phyloP scores from a whole-genome alignment of 2,329 filamentous ascomycete genomes.

The Ophiocordyceps camponoti-saundersi region DNA sequence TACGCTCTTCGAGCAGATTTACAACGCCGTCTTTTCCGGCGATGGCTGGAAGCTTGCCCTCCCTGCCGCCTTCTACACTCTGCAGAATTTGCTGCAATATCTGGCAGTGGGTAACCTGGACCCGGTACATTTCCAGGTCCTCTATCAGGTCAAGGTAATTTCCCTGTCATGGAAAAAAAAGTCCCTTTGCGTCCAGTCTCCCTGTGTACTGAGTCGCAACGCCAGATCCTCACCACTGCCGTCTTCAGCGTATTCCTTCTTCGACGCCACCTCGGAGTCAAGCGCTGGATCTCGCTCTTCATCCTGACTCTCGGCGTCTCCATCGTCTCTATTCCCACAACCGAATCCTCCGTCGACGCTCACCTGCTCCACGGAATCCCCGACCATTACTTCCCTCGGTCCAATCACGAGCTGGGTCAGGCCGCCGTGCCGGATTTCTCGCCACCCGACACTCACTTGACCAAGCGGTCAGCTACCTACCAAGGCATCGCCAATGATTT shows the following conservation, averaged over 20 bases:
- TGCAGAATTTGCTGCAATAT: slow-evolving; percentile 91
- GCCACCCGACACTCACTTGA: slow-evolving; percentile 10
- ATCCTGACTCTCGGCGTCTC: slow-evolving; percentile 69
- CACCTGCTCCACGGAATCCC: slow-evolving; percentile 46
- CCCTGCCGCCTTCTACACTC: slow-evolving; percentile 72
- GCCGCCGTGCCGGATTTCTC: slow-evolving; percentile 9
- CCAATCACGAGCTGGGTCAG: slow-evolving; percentile 59
- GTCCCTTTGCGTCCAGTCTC: background rate
- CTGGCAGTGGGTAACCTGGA: slow-evolving; percentile 81
- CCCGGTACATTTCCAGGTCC: slow-evolving; percentile 81
- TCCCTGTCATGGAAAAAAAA: background rate
- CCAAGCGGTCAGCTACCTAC: slow-evolving; percentile 70
- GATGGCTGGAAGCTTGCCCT: slow-evolving; percentile 93
- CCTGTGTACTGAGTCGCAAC: background rate
- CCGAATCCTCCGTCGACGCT: slow-evolving; percentile 34
- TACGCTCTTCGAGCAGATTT: slow-evolving; percentile 64
- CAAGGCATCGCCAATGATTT: slow-evolving; percentile 61
- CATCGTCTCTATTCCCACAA: slow-evolving; percentile 64
- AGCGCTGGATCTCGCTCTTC: slow-evolving; percentile 67
- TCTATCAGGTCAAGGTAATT: slow-evolving; percentile 75
- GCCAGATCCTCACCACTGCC: slow-evolving; percentile 67
- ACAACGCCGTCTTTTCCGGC: slow-evolving; percentile 64
- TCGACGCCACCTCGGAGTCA: slow-evolving; percentile 48
- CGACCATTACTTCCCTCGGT: slow-evolving; percentile 59
- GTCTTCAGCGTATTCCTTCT: slow-evolving; percentile 72